These are phyloP conservation scores for Stemphylium beticola DNA, from an alignment of 2,329 filamentous ascomycete genomes.

Conservation along the genomic window DNA sequence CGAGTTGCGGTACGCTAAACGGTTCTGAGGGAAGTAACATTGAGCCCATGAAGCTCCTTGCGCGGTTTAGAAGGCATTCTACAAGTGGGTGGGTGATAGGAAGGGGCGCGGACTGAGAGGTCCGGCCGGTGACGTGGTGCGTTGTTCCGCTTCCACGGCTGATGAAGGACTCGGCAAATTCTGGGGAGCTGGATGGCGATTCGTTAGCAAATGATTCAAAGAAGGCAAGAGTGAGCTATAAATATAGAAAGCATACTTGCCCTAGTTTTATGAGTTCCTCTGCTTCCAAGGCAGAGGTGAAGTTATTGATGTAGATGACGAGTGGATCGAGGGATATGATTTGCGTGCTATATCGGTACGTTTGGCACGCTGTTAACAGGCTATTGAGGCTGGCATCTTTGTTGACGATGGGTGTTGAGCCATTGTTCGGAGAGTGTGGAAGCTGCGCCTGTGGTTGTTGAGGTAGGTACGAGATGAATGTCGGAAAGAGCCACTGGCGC, in stretches of 20 bases:
- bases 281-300: conserved; percentile 28
- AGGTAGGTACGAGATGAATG: too few relatives aligned
- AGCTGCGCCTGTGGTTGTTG: too few relatives aligned
- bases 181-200: not conserved
- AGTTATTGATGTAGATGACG: conserved; percentile 40
- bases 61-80: conserved; percentile 30
- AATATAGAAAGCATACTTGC: conserved; percentile 2
- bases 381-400: not conserved
- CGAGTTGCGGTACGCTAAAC: conserved; percentile 33
- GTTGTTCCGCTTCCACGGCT: conserved; percentile 19
- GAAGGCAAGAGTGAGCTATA: too few relatives aligned
- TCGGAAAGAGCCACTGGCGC: too few relatives aligned
- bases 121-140: conserved; percentile 28
- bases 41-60: conserved; percentile 33
- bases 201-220: not conserved
- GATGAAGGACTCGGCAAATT: conserved; percentile 30
- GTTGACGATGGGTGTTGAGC: too few relatives aligned
- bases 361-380: conserved; percentile 19
- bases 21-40: conserved; percentile 28
- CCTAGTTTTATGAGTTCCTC: conserved; percentile 28
- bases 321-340: conserved; percentile 35
- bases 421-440: too few relatives aligned
- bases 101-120: conserved; percentile 32
- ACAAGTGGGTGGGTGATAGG: conserved; percentile 25
- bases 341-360: conserved; percentile 34